These are phyloP conservation scores for Cadophora sp. DNA, from an alignment of 2,329 filamentous ascomycete genomes.

Conservation along the genomic window DNA sequence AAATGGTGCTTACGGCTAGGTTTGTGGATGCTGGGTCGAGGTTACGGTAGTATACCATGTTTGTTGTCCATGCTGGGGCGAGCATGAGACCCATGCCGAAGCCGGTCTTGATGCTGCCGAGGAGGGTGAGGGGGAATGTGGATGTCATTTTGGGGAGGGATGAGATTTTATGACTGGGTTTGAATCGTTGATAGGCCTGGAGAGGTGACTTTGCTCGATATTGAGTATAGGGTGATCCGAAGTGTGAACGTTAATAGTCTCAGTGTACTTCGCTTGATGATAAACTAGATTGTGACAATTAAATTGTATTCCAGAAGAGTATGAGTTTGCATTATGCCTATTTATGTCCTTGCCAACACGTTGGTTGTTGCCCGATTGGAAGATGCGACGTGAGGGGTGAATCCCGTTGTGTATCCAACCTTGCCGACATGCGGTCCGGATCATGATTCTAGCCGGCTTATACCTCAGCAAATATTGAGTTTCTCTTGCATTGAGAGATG, in stretches of 20 bases:
- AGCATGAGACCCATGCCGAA: neutral
- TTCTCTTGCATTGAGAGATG: neutral
- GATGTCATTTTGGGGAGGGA: neutral
- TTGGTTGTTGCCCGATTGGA: neutral
- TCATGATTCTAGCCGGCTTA: conserved; percentile 5
- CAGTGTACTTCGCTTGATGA: neutral
- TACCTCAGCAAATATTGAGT: neutral
- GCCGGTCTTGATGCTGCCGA: conserved; percentile 11
- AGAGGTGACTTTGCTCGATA: neutral
- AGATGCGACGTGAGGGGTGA: neutral
- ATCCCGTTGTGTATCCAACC: neutral
- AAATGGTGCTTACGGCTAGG: conserved; percentile 10
- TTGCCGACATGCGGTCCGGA: neutral
- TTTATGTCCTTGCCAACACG: neutral
- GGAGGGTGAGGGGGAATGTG: conserved; percentile 17
- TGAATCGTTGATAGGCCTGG: neutral
- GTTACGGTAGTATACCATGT: neutral
- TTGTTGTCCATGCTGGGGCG: neutral
- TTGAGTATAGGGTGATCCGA: neutral
- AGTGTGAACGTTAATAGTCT: neutral
- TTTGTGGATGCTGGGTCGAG: neutral
- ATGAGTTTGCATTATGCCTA: neutral
- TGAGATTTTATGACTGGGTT: neutral
- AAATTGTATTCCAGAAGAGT: neutral
- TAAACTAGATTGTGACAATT: neutral